Base-by-base conservation (phyloP, 768 basidiomycete genomes). In the Tremella mesenterica region DNA sequence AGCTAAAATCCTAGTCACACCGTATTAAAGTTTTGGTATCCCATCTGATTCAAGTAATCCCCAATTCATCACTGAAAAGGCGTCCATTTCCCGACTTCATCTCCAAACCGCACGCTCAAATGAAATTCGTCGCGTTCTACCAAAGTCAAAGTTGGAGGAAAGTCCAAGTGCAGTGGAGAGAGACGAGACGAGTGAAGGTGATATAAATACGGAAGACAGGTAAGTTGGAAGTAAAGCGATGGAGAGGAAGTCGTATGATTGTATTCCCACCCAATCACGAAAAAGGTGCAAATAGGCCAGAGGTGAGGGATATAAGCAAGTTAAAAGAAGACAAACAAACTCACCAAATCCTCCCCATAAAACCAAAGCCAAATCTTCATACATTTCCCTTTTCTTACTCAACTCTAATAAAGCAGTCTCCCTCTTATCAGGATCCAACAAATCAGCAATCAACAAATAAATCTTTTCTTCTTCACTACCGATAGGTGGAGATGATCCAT, bases 331-430 rank as follows among this genome's bases (percentile, higher is more conserved):
- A 20, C n/a, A 25, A 18, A 44, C 9, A 13, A 18, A 71, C 77
- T 53, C 60, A 93, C 93, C 93, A 67, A 96, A 99, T 1, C 91
- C 91, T 67, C 97, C 92, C 95, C 95, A 99, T 6, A 99, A 79
- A 23, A 99, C 88, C 38, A 97, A 80, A 1, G 95, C 95, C 43
- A 99, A 82, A 75, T 99, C 92, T 71, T 99, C 95, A 70, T 93
- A 97, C 74, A 97, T 92, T 75, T 97, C 95, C 58, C 95, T 79
- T 78, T 96, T 97, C 80, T 99, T 97, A 77, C 89, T 93, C 65
- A 99, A 78, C 76, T 99, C 95, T 50, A 97, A 79, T 45, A 99
- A 77, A 1, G 95, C 93, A 1, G 79, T 79, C 70, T 99, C 95
- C 57, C 93, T 80, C n/a, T 85, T 81, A 51, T 77, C 80, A 1